Evolutionary conservation across 257 asterid species (phyloP), one percentile per base, ranked within the genome.

Genomic region (Fraxinus quadrangulata): DNA sequence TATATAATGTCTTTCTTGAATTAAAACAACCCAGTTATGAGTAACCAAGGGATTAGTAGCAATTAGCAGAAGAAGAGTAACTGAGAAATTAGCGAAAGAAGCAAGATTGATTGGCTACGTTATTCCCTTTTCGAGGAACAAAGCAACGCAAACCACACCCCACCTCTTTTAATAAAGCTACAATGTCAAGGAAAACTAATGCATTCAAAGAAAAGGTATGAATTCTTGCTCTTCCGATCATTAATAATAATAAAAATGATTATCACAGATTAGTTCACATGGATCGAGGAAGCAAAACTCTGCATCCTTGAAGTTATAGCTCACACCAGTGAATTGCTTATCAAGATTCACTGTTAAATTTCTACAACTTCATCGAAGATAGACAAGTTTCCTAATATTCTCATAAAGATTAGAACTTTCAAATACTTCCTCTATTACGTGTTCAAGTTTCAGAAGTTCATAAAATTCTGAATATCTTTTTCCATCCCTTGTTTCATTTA

Each of bases 331-430:
- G 54, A 3, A 47, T 13, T 14, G 13, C 54, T 47, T 47, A 14
- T 47, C n/a, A 7, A 8, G 14, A 47, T 13, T 63, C 69, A 63
- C 34, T 24, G 1, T 63, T 23, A 63, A 63, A 63, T 63, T 1
- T 19, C 31, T 23, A 23, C 12, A 6, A 56, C 19, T 61, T 9
- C 65, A 54, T 54, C 5, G 26, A 24, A 21, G n/a, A 63, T 9
- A 11, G 26, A 63, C 33, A 23, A 10, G 13, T 23, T 24, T 63
- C 33, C 36, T 23, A 24, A 63, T 12, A 63, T 26, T 23, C 5
- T 63, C 5, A 26, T 47, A 73, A 73, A 73, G 45, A 47, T 73
- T 16, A 73, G 17, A 73, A 59, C 67, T 73, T 73, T 3, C 67
- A 26, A 26, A 7, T 30, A 23, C 7, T 71, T 47, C 49, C 76